phyloP scores from a whole-genome alignment of 805 yeast species.

The Tanozyma kutaoensis region DNA sequence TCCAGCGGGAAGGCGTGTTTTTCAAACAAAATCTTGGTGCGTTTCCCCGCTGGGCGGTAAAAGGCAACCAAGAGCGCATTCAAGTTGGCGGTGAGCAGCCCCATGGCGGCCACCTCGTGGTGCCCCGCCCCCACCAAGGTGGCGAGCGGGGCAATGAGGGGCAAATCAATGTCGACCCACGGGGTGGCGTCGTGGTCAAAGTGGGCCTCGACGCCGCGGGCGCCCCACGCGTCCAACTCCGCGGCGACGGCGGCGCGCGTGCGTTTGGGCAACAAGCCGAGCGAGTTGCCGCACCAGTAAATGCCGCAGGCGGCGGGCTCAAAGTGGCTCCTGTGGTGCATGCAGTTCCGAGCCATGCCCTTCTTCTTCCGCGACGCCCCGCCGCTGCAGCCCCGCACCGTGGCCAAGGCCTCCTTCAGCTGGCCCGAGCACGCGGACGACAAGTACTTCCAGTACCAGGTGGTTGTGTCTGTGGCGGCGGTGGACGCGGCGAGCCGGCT shows the following conservation, averaged over 20 bases:
- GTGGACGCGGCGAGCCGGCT: too few species aligned
- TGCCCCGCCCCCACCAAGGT: slow-evolving; percentile 63
- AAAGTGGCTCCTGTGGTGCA: too few species aligned
- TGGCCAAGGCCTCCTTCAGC: too few species aligned
- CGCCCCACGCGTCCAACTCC: slow-evolving; percentile 76
- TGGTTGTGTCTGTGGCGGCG: too few species aligned
- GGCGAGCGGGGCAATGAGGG: slow-evolving; percentile 55
- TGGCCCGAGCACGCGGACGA: too few species aligned
- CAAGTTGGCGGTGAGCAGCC: slow-evolving; percentile 70
- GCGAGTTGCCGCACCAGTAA: slow-evolving; percentile 88
- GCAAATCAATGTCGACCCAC: slow-evolving; percentile 82
- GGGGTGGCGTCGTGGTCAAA: slow-evolving; percentile 51
- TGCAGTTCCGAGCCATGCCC: too few species aligned
- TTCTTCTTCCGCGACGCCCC: too few species aligned
- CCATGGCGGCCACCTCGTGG: slow-evolving; percentile 81
- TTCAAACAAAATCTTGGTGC: slow-evolving; percentile 69
- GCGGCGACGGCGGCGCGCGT: slow-evolving; percentile 42
- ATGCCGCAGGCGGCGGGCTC: slow-evolving; percentile 6
- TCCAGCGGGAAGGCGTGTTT: slow-evolving; percentile 88
- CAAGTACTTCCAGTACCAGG: too few species aligned
- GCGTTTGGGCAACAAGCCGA: slow-evolving; percentile 73
- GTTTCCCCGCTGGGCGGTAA: slow-evolving; percentile 48
- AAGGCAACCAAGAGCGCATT: slow-evolving; percentile 65
- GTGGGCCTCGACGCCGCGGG: slow-evolving; percentile 75
- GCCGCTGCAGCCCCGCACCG: too few species aligned